Base-by-base conservation (phyloP, 2,329 filamentous ascomycete genomes). In the Fusarium camptoceras region DNA sequence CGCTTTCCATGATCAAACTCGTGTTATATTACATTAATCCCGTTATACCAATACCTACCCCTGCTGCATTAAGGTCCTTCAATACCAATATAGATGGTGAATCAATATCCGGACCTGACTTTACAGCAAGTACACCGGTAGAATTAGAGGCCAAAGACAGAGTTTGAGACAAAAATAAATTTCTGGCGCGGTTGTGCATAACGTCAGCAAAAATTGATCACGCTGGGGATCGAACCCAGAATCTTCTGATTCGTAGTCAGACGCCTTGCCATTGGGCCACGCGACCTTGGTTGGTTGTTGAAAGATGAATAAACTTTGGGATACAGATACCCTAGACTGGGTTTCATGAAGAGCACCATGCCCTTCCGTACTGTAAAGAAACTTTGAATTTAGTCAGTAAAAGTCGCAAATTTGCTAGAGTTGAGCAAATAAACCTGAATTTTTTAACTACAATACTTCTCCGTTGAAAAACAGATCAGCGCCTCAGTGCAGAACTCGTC, bases 201-300 rank as follows among this genome's bases (percentile, higher is more conserved):
- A n/a, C 10, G 18, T 37, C 34, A 11, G 15, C 18, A 54, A 70
- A 69, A 55, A 16, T 22, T 58, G 68, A 71, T 70, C 68, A 70
- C 66, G 69, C 55, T 59, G 58, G 75, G 75, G 75, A 68, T 76
- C 75, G 75, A 76, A 76, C 75, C 75, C 73, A 74, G 68, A 73
- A 76, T 76, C 75, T 76, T 73, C 75, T 76, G 75, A 76, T 76
- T 76, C 75, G 75, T 76, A 76, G 75, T 76, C 75, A 76, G 75
- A 76, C 75, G 75, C 75, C 75, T 75, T 76, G 75, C 75, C 74
- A 76, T 76, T 76, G 72, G 73, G 73, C 73, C 73, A 75, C 73
- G 73, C 64, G 64, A 71, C 68, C 68, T n/a, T 0, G 2, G 1
- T n/a, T 28, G 3, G 10, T 27, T 49, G n/a, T n/a, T 28, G 24